These are phyloP conservation scores for Yarrowia sp. DNA, from an alignment of 805 yeast species.

Conservation along the genomic window DNA sequence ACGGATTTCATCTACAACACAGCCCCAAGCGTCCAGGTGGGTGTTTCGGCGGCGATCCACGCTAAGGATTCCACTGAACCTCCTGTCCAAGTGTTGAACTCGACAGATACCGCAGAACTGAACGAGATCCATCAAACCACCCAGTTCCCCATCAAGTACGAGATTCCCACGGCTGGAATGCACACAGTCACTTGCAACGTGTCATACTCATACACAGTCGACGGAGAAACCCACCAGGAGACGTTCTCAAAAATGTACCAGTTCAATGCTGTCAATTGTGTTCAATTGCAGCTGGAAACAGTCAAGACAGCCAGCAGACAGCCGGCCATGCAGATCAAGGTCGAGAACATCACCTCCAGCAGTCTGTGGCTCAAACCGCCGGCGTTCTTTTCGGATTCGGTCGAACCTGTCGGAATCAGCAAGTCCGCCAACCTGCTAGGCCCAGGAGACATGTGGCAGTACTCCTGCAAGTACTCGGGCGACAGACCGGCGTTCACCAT, in stretches of 20 bases:
- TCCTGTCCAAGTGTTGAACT: slow-evolving; percentile 17
- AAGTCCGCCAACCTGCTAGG: slow-evolving; percentile 1
- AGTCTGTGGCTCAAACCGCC: slow-evolving; percentile 35
- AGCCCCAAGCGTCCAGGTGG: slow-evolving; percentile 18
- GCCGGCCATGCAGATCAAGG: slow-evolving; percentile 30
- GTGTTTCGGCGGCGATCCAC: slow-evolving; percentile 19
- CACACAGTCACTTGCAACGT: slow-evolving; percentile 28
- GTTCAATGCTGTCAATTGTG: slow-evolving; percentile 36
- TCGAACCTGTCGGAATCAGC: slow-evolving; percentile 10
- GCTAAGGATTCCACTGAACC: slow-evolving; percentile 24
- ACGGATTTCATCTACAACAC: slow-evolving; percentile 32
- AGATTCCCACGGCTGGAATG: slow-evolving; percentile 29
- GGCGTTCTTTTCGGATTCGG: slow-evolving; percentile 16
- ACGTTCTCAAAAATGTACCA: slow-evolving; percentile 31
- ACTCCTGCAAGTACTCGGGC: slow-evolving; percentile 19
- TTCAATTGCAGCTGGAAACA: slow-evolving; percentile 24
- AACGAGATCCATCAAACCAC: slow-evolving; percentile 30
- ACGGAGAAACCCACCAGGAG: slow-evolving; percentile 6
- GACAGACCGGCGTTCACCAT: slow-evolving; percentile 26
- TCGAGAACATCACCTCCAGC: slow-evolving; percentile 20
- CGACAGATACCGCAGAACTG: slow-evolving; percentile 26
- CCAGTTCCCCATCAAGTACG: slow-evolving; percentile 33
- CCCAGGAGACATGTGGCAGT: slow-evolving; percentile 31
- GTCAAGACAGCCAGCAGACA: slow-evolving; percentile 19
- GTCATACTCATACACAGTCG: slow-evolving; percentile 6